Percentiles rank a stretch among this genome's conserved stretches.
These are phyloP conservation scores for Saccharomyces hybrid DNA, from an alignment of 1,139 yeast species.

Conservation along the genomic window DNA sequence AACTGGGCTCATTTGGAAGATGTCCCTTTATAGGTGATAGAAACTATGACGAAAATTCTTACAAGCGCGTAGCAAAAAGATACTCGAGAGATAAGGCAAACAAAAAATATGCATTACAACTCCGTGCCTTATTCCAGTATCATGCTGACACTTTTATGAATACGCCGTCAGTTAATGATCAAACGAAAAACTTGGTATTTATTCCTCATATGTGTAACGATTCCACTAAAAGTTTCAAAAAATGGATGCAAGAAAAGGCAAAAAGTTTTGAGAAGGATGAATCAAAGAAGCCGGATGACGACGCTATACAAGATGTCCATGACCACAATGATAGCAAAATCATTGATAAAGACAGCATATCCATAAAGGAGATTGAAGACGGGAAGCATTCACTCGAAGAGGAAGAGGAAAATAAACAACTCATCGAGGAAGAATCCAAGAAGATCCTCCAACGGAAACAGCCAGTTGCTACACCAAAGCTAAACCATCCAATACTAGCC, in stretches of 20 bases:
- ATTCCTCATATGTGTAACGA: conserved; percentile 22
- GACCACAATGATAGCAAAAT: neutral
- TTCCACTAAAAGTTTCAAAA: conserved; percentile 17
- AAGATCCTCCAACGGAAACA: neutral
- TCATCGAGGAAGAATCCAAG: neutral
- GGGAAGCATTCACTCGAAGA: neutral
- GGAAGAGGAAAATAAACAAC: neutral
- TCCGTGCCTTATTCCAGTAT: conserved; percentile 28
- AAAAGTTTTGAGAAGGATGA: conserved; percentile 1
- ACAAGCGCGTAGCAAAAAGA: conserved; percentile 27
- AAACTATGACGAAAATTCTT: conserved; percentile 25
- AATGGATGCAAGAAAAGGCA: conserved; percentile 9
- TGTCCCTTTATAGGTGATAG: conserved; percentile 61
- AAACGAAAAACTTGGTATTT: conserved; percentile 11
- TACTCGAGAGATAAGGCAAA: conserved; percentile 28
- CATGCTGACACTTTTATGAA: conserved; percentile 14
- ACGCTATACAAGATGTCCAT: neutral
- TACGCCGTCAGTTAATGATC: conserved; percentile 4
- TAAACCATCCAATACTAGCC: conserved; percentile 3
- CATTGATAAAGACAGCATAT: neutral
- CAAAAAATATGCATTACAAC: conserved; percentile 27
- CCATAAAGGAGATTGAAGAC: neutral
- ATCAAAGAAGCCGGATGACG: neutral
- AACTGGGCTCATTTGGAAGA: conserved; percentile 51
- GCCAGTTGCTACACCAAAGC: conserved; percentile 2